Base-by-base conservation (phyloP, 441 rosid species). In the Jatropha multifida region DNA sequence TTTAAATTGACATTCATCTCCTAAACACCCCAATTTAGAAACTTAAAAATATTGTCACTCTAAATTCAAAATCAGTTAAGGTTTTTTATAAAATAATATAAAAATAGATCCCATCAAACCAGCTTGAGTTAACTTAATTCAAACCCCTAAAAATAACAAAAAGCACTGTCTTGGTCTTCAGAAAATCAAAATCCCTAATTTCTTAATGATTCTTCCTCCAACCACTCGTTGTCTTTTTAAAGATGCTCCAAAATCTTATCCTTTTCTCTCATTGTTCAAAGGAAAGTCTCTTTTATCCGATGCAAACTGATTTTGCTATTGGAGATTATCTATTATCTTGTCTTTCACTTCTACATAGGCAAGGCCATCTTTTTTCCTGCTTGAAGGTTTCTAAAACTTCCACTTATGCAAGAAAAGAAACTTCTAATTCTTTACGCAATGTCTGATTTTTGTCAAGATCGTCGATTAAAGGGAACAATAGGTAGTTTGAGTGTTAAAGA, bases 341-440 rank as follows among this genome's bases (percentile, higher is more conserved):
- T 32, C 83, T 71, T 79, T 87, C 71, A 71, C 87, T 69, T 86
- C 86, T 74, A 81, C 78, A 48, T 18, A 76, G 73, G 73, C 42
- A 49, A 91, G 83, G 71, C 65, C 77, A 66, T 78, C 78, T 56
- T 81, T 89, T 83, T 95, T 32, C 94, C 75, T 72, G 78, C 81
- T 83, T 93, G 77, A 87, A 68, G 69, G 78, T 74, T 80, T 96
- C 96, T 76, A 85, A 95, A 67, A 84, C 82, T 76, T 83, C 89
- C n/a, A 86, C 90, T 78, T 96, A 90, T 71, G 89, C 92, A 81
- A 96, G 90, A 86, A 96, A 94, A 75, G 97, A 94, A 69, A 91
- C 90, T 88, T 96, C 98, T 62, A 94, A 68, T 76, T 90, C 90
- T 79, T 83, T 96, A 9, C 94, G 88, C 70, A 88, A 74, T 69